A percentile compares a stretch with the other conserved stretches of the same genome.
Evolutionary conservation across 768 basidiomycete genomes (phyloP).

Genomic region (Boletus vermiculosoides): DNA sequence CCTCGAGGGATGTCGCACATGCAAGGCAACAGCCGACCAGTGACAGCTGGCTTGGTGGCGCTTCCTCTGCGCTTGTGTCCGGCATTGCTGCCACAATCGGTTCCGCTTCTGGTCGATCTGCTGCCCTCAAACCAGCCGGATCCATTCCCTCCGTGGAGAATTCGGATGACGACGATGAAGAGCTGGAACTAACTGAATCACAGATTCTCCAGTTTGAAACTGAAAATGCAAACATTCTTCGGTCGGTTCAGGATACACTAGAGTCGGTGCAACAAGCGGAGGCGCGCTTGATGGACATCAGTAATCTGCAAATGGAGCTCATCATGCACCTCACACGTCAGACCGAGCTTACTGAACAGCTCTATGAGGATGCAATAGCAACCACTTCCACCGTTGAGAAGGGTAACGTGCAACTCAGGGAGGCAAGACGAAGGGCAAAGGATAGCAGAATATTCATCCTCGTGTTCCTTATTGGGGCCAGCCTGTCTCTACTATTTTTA

Average conservation of each 20-base stretch:
- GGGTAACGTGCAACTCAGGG: conserved; percentile 86
- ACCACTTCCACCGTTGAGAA: conserved; percentile 83
- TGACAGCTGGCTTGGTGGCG: conserved; percentile 62
- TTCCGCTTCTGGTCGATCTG: conserved; percentile 37
- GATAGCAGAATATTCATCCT: conserved; percentile 89
- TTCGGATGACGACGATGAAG: conserved; percentile 70
- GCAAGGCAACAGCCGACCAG: conserved; percentile 20
- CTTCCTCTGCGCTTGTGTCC: conserved; percentile 52
- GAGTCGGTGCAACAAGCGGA: conserved; percentile 92
- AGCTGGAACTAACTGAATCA: conserved; percentile 77
- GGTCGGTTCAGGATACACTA: conserved; percentile 80
- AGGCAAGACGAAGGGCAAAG: conserved; percentile 82
- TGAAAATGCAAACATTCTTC: conserved; percentile 86
- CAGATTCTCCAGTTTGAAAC: conserved; percentile 92
- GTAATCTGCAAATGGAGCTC: conserved; percentile 88
- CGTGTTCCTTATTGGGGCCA: conserved; percentile 89
- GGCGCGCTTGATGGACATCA: conserved; percentile 88
- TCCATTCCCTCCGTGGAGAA: conserved; percentile 37
- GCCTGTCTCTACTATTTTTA: conserved; percentile 86
- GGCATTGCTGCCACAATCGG: conserved; percentile 63
- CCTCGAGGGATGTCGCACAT: conserved; percentile 29
- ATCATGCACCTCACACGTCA: conserved; percentile 85
- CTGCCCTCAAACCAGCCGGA: conserved; percentile 26
- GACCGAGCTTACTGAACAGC: conserved; percentile 87
- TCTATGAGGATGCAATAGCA: conserved; percentile 92